Base-by-base conservation (phyloP, 192 early-diverging fungal species). In the Backusella liffmaniae region DNA sequence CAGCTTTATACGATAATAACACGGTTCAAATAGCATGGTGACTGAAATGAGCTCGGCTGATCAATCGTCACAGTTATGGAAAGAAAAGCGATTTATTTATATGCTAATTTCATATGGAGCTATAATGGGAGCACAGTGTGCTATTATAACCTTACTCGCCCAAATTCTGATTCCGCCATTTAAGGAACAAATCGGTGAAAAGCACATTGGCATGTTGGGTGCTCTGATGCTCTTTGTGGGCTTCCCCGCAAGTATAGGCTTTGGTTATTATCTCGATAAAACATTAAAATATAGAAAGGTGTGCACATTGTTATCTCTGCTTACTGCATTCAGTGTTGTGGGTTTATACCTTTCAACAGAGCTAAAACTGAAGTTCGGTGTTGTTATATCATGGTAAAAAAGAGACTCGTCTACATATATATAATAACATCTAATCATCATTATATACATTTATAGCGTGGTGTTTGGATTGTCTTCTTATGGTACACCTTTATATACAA, bases 161-260 rank as follows among this genome's bases (percentile, higher is more conserved):
- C 82, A 86, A 44, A 81, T 84, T 5, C 16, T 86, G 6, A 41
- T 82, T 16, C 80, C 82, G 30, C 73, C 80, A 15, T 85, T 85
- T 70, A 39, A 68, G 5, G 73, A 82, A 30, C 56, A 77, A 29
- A 73, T 84, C 3, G 51, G 21, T 15, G 71, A 73, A n/a, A 37
- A 65, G 21, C 56, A 73, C 10, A 36, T 85, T 56, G 84, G 84
- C 12, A 59, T 76, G 15, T 30, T 85, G 5, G 82, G 82, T 1
- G 81, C 72, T 1, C 30, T 65, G 1, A 79, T 82, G 75, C 32
- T 85, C 18, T 35, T 85, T 42, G 46, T 74, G 23, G 84, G 84
- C 16, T 74, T 84, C 13, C 56, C 70, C 8, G 77, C 76, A n/a
- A 84, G 82, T 15, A 59, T 85, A 35, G 29, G 77, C 0, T 70